Evolutionary conservation across 140 eudicot species (phyloP), one percentile per base, ranked within the genome.

Genomic region (Oenanthe javanica): DNA sequence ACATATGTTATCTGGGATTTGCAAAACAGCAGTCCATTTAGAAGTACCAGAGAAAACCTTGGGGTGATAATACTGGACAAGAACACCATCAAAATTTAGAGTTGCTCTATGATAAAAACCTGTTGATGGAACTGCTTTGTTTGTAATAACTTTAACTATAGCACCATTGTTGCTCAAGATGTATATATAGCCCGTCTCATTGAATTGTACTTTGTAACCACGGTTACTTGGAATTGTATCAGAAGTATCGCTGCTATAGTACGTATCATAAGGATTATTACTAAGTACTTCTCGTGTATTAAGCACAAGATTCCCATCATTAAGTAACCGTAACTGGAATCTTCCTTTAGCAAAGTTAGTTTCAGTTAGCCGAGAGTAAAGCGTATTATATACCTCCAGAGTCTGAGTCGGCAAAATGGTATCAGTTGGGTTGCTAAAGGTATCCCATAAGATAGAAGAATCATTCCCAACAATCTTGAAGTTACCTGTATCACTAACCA

Each of bases 51-150:
- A 59, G 69, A 59, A 59, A 59, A 59, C 69, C 69, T 59, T 59
- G 69, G 69, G 69, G 36, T 59, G 69, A 9, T 59, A 59, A 59
- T 59, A 59, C 69, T 59, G 69, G 36, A 59, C 69, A 59, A 59
- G 31, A n/a, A 59, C 69, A 9, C 69, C 69, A 59, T 59, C 69
- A 59, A n/a, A 5, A 27, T 59, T 59, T 8, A 59, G 13, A n/a
- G 31, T 59, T 59, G 69, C 69, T 59, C 69, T 59, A 59, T 59
- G 69, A 59, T 59, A 59, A n/a, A 21, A 59, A 9, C 69, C 69
- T 59, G 69, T n/a, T 7, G 69, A 59, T 59, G 69, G 69, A 59
- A 59, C 69, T 59, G 69, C 69, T 59, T 3, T 59, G 36, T 59
- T 59, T 59, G 69, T 59, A 59, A 59, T 21, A 21, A 59, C 9